phyloP scores from a whole-genome alignment of 2,329 filamentous ascomycete species.

The Fusarium caatingaense region DNA sequence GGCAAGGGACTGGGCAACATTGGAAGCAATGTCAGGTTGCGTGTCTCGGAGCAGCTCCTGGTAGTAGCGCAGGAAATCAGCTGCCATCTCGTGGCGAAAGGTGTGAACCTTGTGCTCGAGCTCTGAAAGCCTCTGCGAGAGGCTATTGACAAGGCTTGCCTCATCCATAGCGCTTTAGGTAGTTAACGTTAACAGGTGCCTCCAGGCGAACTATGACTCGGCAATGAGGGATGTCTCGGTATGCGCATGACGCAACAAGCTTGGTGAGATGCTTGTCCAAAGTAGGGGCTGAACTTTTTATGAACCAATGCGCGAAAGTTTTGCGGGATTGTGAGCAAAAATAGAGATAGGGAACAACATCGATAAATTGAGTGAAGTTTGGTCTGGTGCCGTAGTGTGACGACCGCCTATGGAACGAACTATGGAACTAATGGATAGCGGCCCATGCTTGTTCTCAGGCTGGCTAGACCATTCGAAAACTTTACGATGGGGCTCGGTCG shows the following conservation, averaged over 20 bases:
- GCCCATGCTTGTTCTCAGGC: constrained; percentile 26
- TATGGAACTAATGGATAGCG: constrained; percentile 14
- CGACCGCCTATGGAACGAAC: constrained; percentile 7
- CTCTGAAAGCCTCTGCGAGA: constrained; percentile 65
- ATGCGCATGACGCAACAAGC: constrained; percentile 53
- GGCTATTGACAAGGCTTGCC: constrained; percentile 61
- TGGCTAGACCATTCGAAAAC: constrained; percentile 37
- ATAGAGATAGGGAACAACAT: constrained; percentile 30
- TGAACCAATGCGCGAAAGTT: constrained; percentile 30
- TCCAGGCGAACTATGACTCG: constrained; percentile 48
- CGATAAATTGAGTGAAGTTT: constrained; percentile 24
- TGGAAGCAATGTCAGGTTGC: constrained; percentile 58
- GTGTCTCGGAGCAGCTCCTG: constrained; percentile 62
- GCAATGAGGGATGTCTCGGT: constrained; percentile 47
- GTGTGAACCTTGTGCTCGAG: constrained; percentile 68
- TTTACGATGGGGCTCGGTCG: constrained; percentile 23
- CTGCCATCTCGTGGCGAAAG: constrained; percentile 67
- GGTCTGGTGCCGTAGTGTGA: constrained; percentile 9
- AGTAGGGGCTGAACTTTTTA: constrained; percentile 25
- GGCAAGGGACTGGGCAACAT: constrained; percentile 60
- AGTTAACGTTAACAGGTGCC: constrained; percentile 46
- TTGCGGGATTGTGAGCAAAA: constrained; percentile 38
- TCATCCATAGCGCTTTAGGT: constrained; percentile 51
- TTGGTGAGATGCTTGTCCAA: constrained; percentile 30
- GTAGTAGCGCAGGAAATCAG: constrained; percentile 67